A percentile compares a stretch with the other conserved stretches of the same genome.
Evolutionary conservation across 2,329 filamentous ascomycete species (phyloP).

Genomic region (Trichoderma gracile): DNA sequence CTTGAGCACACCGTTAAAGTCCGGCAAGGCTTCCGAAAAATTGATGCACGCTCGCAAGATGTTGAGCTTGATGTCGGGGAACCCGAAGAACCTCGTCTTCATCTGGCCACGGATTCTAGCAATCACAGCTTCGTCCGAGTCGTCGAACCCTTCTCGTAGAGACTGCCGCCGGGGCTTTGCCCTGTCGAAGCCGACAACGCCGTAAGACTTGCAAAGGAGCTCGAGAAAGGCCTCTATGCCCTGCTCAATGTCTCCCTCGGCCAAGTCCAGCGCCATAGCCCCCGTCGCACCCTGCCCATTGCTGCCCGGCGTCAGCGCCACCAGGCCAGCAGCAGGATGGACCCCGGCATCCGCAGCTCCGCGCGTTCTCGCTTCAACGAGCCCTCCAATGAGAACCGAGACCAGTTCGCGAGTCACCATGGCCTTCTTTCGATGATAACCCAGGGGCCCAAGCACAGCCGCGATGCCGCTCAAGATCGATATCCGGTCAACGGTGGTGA

Average conservation of each 20-base stretch:
- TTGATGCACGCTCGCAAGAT: slow-evolving; percentile 87
- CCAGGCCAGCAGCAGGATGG: slow-evolving; percentile 85
- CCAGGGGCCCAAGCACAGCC: slow-evolving; percentile 77
- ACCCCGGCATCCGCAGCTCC: slow-evolving; percentile 96
- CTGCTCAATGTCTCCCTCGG: slow-evolving; percentile 64
- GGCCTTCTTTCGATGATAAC: slow-evolving; percentile 84
- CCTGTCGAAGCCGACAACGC: slow-evolving; percentile 56
- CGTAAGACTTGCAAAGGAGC: slow-evolving; percentile 63
- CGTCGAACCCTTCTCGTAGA: slow-evolving; percentile 36
- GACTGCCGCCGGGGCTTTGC: slow-evolving; percentile 33
- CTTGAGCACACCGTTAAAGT: slow-evolving; percentile 84
- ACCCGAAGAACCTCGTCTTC: slow-evolving; percentile 68
- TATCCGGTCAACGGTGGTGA: slow-evolving; percentile 74
- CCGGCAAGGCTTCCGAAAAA: slow-evolving; percentile 89
- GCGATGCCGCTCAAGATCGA: slow-evolving; percentile 83
- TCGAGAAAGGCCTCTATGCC: slow-evolving; percentile 66
- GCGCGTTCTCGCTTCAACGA: slow-evolving; percentile 87
- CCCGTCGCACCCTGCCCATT: slow-evolving; percentile 50
- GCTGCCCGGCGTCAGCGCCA: slow-evolving; percentile 61
- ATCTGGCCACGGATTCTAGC: slow-evolving; percentile 62
- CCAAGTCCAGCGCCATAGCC: slow-evolving; percentile 59
- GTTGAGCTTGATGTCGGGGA: slow-evolving; percentile 77
- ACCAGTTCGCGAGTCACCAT: slow-evolving; percentile 86
- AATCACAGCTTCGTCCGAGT: slow-evolving; percentile 55
- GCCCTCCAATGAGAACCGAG: slow-evolving; percentile 75